Percentiles rank a stretch among this genome's conserved stretches.
These are phyloP conservation scores for Plectosphaerella cucumerina DNA, from an alignment of 2,329 filamentous ascomycete genomes.

Conservation along the genomic window DNA sequence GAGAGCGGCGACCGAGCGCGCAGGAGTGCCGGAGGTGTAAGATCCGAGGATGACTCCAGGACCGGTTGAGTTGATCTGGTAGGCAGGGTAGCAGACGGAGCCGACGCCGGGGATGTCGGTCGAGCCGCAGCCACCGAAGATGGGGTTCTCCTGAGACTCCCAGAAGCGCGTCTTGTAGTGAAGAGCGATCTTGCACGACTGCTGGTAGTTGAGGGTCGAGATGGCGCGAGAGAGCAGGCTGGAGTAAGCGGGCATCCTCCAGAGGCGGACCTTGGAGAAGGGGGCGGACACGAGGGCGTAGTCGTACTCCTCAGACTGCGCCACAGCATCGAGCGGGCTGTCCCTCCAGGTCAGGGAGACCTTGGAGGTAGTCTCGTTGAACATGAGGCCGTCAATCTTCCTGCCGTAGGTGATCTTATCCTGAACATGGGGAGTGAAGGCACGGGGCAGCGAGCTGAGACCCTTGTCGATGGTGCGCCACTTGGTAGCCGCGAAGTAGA, in stretches of 20 bases:
- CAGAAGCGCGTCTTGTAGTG: conserved; percentile 58
- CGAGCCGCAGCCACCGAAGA: conserved; percentile 54
- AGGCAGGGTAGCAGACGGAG: conserved; percentile 57
- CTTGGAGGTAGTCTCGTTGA: conserved; percentile 43
- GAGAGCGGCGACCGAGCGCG: conserved; percentile 32
- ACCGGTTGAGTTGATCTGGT: conserved; percentile 54
- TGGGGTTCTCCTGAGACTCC: conserved; percentile 39
- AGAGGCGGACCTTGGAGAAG: conserved; percentile 55
- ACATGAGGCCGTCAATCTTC: conserved; percentile 51
- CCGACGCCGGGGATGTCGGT: conserved; percentile 55
- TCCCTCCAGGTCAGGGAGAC: conserved; percentile 52
- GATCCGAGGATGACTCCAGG: conserved; percentile 55
- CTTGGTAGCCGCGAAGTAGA: conserved; percentile 15
- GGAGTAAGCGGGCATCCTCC: conserved; percentile 25
- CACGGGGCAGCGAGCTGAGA: conserved; percentile 51
- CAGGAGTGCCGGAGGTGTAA: conserved; percentile 37
- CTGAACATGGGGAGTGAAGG: conserved; percentile 57
- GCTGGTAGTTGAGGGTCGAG: conserved; percentile 29
- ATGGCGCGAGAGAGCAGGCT: conserved; percentile 36
- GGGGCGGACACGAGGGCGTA: conserved; percentile 58
- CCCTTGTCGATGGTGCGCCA: conserved; percentile 21
- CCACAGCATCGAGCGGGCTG: conserved; percentile 26
- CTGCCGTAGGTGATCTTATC: conserved; percentile 52
- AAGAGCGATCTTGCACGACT: conserved; percentile 51
- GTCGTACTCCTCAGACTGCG: conserved; percentile 50